Evolutionary conservation across 495 filamentous ascomycete species (phyloP), one percentile per base, ranked within the genome.

Genomic region (Parathielavia appendiculata): DNA sequence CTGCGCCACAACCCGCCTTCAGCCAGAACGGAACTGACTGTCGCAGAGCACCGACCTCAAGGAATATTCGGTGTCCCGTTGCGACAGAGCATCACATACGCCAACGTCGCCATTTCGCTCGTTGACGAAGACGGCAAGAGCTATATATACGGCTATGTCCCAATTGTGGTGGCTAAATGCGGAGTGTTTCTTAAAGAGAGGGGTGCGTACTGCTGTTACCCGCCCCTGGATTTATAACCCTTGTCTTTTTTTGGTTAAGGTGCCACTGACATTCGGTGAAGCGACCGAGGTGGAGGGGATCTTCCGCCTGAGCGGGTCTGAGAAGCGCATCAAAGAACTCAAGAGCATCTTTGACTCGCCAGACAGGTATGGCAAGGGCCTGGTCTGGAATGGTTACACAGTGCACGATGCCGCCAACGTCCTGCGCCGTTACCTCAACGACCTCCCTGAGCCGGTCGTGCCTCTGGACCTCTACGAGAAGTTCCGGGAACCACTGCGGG

Each of bases 351-450:
- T 99, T 69, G 86, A 99, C 67, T 95, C 93, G 0, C 95, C 93
- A 35, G 93, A 97, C 64, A 82, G 92, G 51, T 99, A 96, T 70
- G 93, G 93, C 36, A 99, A 99, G 71, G 93, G 93, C 16, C 75
- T 97, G 43, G 89, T 97, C 66, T 99, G 93, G 93, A 86, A 88
- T 46, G 93, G 93, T 16, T 99, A 96, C 73, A 99, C 95, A 1
- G 93, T 99, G 16, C 93, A 99, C 73, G 93, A 99, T 82, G 93
- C 93, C 17, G 93, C 93, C 63, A 97, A 97, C 66, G 92, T 99
- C 48, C 82, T 99, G 40, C 85, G 95, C 55, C 85, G 93, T 58
- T 99, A 97, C 67, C 79, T 99, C 55, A 97, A 97, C 71, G 88
- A 93, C 67, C 77, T 99, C 17, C 93, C 87, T 6, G 92, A 99